Evolutionary conservation across 192 early-diverging fungal species (phyloP).

Genomic region (Podila epigama): DNA sequence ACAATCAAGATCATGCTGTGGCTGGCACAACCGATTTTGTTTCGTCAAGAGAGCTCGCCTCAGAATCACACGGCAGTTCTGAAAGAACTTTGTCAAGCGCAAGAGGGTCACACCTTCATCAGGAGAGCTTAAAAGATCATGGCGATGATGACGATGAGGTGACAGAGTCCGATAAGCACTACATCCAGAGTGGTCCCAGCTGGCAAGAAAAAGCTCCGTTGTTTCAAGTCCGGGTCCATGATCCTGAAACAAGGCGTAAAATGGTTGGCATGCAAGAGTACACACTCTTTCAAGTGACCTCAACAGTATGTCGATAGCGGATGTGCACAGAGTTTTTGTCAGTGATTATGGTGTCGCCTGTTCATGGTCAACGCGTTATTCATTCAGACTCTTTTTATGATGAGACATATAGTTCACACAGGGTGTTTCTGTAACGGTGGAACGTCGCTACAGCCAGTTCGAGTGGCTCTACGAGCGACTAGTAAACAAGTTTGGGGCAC

Average conservation of each 20-base stretch:
- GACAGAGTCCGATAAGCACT: slow-evolving; percentile 55
- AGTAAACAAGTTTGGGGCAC: slow-evolving; percentile 46
- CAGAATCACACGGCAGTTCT: not conserved
- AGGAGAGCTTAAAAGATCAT: slow-evolving; percentile 10
- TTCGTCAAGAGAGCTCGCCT: not conserved
- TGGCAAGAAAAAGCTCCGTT: slow-evolving; percentile 52
- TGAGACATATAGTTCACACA: slow-evolving; percentile 32
- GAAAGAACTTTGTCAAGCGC: slow-evolving; percentile 1
- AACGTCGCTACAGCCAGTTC: slow-evolving; percentile 54
- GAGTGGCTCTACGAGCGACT: slow-evolving; percentile 52
- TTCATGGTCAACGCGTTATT: not conserved
- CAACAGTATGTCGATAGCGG: slow-evolving; percentile 25
- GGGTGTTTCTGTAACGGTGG: slow-evolving; percentile 50
- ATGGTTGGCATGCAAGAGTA: slow-evolving; percentile 55
- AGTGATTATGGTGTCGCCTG: not conserved
- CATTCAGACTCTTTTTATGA: not conserved
- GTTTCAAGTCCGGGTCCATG: slow-evolving; percentile 51
- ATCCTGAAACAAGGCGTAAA: slow-evolving; percentile 53
- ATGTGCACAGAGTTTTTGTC: not conserved
- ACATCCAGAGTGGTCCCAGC: slow-evolving; percentile 51
- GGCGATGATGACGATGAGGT: slow-evolving; percentile 47
- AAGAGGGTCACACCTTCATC: slow-evolving; percentile 14
- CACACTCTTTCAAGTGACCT: slow-evolving; percentile 52
- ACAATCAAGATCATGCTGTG: not conserved
- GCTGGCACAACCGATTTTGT: not conserved